Conservation (phyloP, 768 basidiomycete genomes). For the Suillus clintonianus region DNA sequence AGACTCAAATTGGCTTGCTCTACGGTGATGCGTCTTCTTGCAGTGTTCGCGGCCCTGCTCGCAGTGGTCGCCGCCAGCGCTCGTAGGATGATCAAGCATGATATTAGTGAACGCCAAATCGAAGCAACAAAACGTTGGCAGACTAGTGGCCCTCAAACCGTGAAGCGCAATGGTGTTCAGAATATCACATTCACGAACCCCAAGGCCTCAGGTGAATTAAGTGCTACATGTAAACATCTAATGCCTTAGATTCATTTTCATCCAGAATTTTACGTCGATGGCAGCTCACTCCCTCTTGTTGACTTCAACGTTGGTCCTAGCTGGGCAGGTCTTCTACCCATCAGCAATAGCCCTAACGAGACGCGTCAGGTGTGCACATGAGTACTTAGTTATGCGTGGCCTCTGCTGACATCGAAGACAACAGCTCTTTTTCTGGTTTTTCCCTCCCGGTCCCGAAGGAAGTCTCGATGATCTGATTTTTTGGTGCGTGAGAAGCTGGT, state of each 20-base stretch:
- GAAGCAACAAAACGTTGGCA: conserved; percentile 49
- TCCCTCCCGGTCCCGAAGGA: conserved; percentile 73
- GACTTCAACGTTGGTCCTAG: conserved; percentile 75
- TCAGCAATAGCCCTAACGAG: conserved; percentile 59
- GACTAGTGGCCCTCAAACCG: conserved; percentile 1
- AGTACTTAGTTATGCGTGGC: too few relatives aligned
- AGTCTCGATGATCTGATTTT: conserved; percentile 74
- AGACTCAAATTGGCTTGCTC: not conserved
- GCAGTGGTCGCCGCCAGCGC: conserved; percentile 7
- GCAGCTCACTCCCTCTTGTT: conserved; percentile 62
- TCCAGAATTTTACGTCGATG: conserved; percentile 73
- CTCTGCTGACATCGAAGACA: not conserved
- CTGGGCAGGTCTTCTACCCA: conserved; percentile 75
- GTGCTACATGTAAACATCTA: not conserved
- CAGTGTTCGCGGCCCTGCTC: conserved; percentile 10
- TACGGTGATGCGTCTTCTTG: conserved; percentile 15
- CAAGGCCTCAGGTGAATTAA: conserved; percentile 52
- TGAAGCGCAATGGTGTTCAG: conserved; percentile 33
- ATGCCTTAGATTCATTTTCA: not conserved
- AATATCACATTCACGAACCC: conserved; percentile 75
- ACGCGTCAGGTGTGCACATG: conserved; percentile 55
- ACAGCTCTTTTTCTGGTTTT: conserved; percentile 83
- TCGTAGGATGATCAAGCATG: conserved; percentile 37
- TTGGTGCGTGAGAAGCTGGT: conserved; percentile 45
- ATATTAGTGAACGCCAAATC: conserved; percentile 45